A percentile compares a stretch with the other conserved stretches of the same genome.
phyloP scores from a whole-genome alignment of 2,329 filamentous ascomycete genomes.

The Rosellinia necatrix region DNA sequence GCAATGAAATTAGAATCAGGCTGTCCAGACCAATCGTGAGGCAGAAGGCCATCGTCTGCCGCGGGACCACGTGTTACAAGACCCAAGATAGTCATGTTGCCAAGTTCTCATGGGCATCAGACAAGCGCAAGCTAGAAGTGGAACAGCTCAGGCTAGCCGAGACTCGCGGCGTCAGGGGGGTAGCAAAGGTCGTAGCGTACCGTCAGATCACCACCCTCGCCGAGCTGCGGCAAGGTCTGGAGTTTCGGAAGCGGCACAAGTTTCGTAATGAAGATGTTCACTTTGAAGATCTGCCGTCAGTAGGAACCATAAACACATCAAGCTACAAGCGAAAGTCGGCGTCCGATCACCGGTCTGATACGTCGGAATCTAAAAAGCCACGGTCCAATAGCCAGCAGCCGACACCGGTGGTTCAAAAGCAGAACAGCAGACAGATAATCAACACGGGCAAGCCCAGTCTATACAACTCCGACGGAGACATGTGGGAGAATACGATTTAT shows the following conservation, averaged over 20 bases:
- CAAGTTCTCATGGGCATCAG: slow-evolving; percentile 18
- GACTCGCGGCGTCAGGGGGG: background rate
- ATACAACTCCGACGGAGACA: background rate
- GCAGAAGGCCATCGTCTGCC: slow-evolving; percentile 18
- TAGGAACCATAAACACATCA: background rate
- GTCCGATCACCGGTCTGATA: slow-evolving; percentile 6
- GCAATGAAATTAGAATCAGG: slow-evolving; percentile 10
- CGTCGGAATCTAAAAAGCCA: slow-evolving; percentile 8
- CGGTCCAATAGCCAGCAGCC: slow-evolving; percentile 4
- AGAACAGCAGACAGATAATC: background rate
- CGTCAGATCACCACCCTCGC: slow-evolving; percentile 14
- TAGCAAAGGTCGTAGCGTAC: slow-evolving; percentile 9
- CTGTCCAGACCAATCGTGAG: background rate
- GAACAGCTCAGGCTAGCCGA: slow-evolving; percentile 15
- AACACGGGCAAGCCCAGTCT: background rate
- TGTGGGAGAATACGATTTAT: slow-evolving; percentile 9
- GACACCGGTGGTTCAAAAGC: background rate
- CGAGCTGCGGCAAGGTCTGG: slow-evolving; percentile 8
- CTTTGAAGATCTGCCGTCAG: slow-evolving; percentile 5
- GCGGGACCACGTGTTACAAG: slow-evolving; percentile 19
- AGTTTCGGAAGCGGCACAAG: slow-evolving; percentile 6
- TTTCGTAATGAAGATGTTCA: slow-evolving; percentile 1
- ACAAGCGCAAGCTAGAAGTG: slow-evolving; percentile 3
- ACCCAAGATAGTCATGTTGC: slow-evolving; percentile 4
- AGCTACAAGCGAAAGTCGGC: slow-evolving; percentile 12